A percentile compares a stretch with the other conserved stretches of the same genome.
phyloP scores from a whole-genome alignment of 768 basidiomycete species.

The Trametes cinnabarina region DNA sequence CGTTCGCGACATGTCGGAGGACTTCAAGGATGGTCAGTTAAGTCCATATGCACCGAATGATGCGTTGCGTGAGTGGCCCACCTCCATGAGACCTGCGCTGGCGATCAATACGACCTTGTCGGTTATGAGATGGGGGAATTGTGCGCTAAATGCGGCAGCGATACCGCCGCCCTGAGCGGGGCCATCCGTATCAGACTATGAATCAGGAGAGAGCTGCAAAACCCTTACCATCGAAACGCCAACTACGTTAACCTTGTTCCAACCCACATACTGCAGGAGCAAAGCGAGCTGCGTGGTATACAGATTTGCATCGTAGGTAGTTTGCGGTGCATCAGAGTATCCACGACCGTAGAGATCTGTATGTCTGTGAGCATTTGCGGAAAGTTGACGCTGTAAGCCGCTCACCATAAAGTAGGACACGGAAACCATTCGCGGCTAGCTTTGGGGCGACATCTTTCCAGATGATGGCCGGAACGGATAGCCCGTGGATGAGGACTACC shows the following conservation, averaged over 20 bases:
- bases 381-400: not conserved
- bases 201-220: not conserved
- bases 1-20: conserved; percentile 67
- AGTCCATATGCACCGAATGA: not conserved
- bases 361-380: not conserved
- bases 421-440: conserved; percentile 62
- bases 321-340: conserved; percentile 77
- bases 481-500: conserved; percentile 77
- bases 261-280: conserved; percentile 74
- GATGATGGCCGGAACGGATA: conserved; percentile 72
- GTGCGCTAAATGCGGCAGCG: conserved; percentile 64
- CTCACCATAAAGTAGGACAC: conserved; percentile 72
- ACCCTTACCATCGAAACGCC: conserved; percentile 72
- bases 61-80: conserved; percentile 21
- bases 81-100: conserved; percentile 69
- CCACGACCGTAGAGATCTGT: conserved; percentile 80
- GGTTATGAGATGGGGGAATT: conserved; percentile 71
- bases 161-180: conserved; percentile 64
- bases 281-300: conserved; percentile 80
- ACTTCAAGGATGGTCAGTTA: conserved; percentile 33
- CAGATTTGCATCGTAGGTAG: conserved; percentile 60
- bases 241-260: conserved; percentile 62
- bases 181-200: not conserved
- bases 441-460: conserved; percentile 74
- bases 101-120: conserved; percentile 66